Evolutionary conservation across 768 basidiomycete genomes (phyloP).

Genomic region (Cantharellus anzutake): DNA sequence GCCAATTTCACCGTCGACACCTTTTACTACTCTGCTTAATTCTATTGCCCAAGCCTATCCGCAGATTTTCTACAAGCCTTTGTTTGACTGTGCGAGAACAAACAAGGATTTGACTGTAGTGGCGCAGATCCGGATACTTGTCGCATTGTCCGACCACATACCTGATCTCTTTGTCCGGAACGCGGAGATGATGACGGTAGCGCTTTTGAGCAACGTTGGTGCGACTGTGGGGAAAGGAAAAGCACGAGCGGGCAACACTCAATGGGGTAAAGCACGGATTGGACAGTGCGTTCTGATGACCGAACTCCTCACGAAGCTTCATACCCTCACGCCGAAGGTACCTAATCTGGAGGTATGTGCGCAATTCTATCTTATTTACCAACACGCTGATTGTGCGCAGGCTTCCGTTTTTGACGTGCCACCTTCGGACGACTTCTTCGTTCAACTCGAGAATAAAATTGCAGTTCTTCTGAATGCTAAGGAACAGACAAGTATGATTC

Average conservation of each 20-base stretch:
- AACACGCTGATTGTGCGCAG: background rate
- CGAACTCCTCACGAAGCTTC: constrained; percentile 31
- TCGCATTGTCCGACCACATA: constrained; percentile 32
- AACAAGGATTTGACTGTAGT: constrained; percentile 39
- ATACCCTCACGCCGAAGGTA: constrained; percentile 20
- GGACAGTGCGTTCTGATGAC: constrained; percentile 45
- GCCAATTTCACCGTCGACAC: constrained; percentile 31
- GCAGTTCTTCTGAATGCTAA: constrained; percentile 37
- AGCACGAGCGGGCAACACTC: constrained; percentile 7
- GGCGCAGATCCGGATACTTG: constrained; percentile 37
- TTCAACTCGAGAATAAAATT: constrained; percentile 36
- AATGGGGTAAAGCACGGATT: constrained; percentile 32
- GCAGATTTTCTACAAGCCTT: constrained; percentile 48
- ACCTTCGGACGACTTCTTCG: constrained; percentile 13
- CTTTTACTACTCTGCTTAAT: constrained; percentile 33
- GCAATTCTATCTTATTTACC: background rate
- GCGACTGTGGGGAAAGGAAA: constrained; percentile 10
- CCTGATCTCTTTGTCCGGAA: constrained; percentile 49
- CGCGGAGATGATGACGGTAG: constrained; percentile 56
- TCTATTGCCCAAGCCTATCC: constrained; percentile 33
- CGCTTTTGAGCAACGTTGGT: constrained; percentile 34
- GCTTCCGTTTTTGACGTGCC: background rate
- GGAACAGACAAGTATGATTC: constrained; percentile 32
- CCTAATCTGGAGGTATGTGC: background rate
- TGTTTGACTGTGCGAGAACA: constrained; percentile 50